A percentile compares a stretch with the other conserved stretches of the same genome.
Evolutionary conservation across 2,329 filamentous ascomycete species (phyloP).

Genomic region (Fusarium tjaetaba): DNA sequence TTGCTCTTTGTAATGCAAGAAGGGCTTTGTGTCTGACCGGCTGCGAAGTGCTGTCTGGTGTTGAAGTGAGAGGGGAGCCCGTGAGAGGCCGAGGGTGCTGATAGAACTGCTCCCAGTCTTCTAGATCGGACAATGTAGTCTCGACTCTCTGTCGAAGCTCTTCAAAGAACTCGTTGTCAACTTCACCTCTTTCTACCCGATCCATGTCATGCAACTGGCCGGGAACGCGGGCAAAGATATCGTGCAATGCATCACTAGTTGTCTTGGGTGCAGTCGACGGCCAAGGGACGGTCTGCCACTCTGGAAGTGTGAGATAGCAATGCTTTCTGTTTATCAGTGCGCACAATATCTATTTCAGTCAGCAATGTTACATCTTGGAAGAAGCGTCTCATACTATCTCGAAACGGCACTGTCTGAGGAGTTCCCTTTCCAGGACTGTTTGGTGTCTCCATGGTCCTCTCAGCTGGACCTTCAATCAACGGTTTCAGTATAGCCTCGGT

Average conservation of each 20-base stretch:
- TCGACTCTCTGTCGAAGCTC: background rate
- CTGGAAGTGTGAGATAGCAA: slow-evolving; percentile 3
- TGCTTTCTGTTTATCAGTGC: slow-evolving; percentile 1
- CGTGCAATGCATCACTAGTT: slow-evolving; percentile 7
- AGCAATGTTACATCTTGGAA: accelerated
- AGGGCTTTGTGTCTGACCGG: background rate
- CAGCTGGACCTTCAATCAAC: background rate
- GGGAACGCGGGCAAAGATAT: slow-evolving; percentile 12
- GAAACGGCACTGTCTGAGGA: slow-evolving; percentile 13
- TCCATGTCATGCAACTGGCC: slow-evolving; percentile 7
- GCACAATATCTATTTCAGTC: background rate
- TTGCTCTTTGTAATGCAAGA: slow-evolving; percentile 5
- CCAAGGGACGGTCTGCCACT: slow-evolving; percentile 6
- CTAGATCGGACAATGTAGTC: background rate
- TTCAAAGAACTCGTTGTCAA: background rate
- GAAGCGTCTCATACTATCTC: background rate
- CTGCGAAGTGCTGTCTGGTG: background rate
- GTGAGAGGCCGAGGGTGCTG: background rate
- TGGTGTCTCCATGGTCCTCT: slow-evolving; percentile 11
- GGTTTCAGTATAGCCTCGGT: background rate
- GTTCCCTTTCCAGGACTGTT: background rate
- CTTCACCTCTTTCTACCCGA: background rate
- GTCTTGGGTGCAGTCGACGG: background rate
- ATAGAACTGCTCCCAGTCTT: slow-evolving; percentile 9
- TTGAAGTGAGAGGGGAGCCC: accelerated